Evolutionary conservation across 176 grass and related monocot species (phyloP).

Genomic region (barley (Hordeum vulgare)): DNA sequence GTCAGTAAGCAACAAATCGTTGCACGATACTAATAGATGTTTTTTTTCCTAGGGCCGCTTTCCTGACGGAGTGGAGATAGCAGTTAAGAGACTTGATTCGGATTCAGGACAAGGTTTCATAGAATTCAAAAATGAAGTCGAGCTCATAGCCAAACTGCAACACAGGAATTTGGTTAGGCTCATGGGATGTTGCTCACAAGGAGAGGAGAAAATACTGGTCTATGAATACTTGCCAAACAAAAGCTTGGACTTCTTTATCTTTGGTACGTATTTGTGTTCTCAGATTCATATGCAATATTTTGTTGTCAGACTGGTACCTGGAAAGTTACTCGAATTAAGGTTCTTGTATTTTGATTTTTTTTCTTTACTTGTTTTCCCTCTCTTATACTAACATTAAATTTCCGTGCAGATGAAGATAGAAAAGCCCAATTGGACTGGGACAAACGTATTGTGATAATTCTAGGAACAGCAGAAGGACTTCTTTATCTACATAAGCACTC

Average conservation of each 20-base stretch:
- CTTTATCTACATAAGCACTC: slow-evolving; percentile 47
- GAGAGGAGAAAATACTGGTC: slow-evolving; percentile 48
- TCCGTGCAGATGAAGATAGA: slow-evolving; percentile 1
- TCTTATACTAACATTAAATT: neutral
- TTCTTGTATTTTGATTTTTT: neutral
- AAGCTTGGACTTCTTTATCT: slow-evolving; percentile 64
- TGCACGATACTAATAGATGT: neutral
- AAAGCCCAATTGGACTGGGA: slow-evolving; percentile 28
- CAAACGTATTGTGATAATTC: slow-evolving; percentile 18
- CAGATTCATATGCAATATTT: neutral
- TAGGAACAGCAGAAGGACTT: slow-evolving; percentile 37
- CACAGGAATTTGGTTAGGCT: slow-evolving; percentile 8
- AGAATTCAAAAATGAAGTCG: slow-evolving; percentile 16
- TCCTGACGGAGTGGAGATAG: slow-evolving; percentile 2
- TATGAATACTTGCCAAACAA: slow-evolving; percentile 72
- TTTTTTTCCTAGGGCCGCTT: neutral
- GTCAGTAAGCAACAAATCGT: slow-evolving; percentile 1
- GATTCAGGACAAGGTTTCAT: neutral
- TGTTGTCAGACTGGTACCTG: neutral
- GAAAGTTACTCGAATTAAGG: neutral
- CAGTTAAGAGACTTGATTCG: slow-evolving; percentile 9
- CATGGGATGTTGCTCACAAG: slow-evolving; percentile 31
- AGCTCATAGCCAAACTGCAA: slow-evolving; percentile 13
- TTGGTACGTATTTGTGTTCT: slow-evolving; percentile 27
- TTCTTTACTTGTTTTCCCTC: neutral